Conservation (phyloP, 2,329 filamentous ascomycete species). For the Exophiala bonariae region DNA sequence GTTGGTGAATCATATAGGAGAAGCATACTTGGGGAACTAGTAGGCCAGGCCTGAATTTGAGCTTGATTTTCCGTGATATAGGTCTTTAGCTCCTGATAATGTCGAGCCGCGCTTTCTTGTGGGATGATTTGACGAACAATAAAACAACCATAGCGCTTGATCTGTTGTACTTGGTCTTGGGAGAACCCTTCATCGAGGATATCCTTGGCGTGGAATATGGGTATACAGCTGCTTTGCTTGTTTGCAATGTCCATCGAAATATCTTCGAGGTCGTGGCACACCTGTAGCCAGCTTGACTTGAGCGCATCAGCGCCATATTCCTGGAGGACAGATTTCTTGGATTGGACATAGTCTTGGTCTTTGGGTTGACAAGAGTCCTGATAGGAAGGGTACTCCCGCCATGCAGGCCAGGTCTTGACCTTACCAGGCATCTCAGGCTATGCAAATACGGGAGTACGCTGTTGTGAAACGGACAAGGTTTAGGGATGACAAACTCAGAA, state of each 20-base stretch:
- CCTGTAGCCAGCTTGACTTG: constrained; percentile 37
- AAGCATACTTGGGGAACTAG: constrained; percentile 38
- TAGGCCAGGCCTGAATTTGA: constrained; percentile 35
- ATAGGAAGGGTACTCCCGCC: constrained; percentile 28
- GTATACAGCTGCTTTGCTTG: constrained; percentile 35
- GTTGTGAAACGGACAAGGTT: no score
- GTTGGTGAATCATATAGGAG: constrained; percentile 39
- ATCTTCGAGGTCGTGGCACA: constrained; percentile 36
- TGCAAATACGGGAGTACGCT: no score
- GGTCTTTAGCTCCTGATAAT: constrained; percentile 30
- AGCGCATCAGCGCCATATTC: constrained; percentile 39
- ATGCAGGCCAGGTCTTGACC: constrained; percentile 27
- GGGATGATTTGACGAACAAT: constrained; percentile 23
- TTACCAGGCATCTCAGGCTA: constrained; percentile 12
- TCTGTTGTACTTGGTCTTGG: constrained; percentile 26
- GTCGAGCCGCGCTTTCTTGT: constrained; percentile 1
- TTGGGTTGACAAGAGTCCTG: constrained; percentile 15
- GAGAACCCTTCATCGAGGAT: constrained; percentile 21
- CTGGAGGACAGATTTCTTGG: constrained; percentile 36
- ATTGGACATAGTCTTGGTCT: constrained; percentile 27
- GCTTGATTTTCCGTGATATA: constrained; percentile 35
- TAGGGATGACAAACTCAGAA: no score
- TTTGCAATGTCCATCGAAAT: constrained; percentile 38
- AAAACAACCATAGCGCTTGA: constrained; percentile 33
- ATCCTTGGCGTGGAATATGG: constrained; percentile 32